Evolutionary conservation across 176 grass and related monocot genomes (phyloP).

Genomic region (Musa acuminata): DNA sequence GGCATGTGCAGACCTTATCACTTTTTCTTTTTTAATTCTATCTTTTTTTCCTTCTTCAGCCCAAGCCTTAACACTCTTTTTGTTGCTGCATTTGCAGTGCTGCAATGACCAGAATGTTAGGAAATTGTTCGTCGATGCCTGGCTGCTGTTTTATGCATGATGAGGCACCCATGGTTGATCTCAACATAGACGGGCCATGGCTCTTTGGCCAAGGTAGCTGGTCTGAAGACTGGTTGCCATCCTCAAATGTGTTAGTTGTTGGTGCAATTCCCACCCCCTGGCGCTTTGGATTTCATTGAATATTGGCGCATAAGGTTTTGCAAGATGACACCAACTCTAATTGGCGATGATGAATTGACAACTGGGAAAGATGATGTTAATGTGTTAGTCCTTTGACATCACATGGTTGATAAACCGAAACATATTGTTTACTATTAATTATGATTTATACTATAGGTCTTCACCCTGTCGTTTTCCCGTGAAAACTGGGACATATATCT

Average conservation of each 20-base stretch:
- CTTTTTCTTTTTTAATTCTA: no score
- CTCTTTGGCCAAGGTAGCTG: no score
- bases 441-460: no score
- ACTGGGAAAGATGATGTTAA: not conserved
- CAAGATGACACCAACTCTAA: not conserved
- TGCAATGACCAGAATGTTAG: not conserved
- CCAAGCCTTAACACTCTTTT: not conserved
- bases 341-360: not conserved
- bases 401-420: not conserved
- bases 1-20: no score
- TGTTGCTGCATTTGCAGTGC: no score
- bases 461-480: no score
- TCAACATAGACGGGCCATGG: not conserved
- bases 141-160: not conserved
- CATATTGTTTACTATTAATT: no score
- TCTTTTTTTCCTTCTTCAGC: not conserved
- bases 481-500: not conserved
- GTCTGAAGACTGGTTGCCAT: no score
- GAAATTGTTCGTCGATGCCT: not conserved
- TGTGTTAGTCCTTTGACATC: not conserved
- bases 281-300: not conserved
- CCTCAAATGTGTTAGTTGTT: not conserved
- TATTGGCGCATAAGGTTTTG: not conserved
- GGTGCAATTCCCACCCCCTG: not conserved
- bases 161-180: not conserved